These are phyloP conservation scores for Boletus rubescentipes DNA, from an alignment of 768 basidiomycete species.

Conservation along the genomic window DNA sequence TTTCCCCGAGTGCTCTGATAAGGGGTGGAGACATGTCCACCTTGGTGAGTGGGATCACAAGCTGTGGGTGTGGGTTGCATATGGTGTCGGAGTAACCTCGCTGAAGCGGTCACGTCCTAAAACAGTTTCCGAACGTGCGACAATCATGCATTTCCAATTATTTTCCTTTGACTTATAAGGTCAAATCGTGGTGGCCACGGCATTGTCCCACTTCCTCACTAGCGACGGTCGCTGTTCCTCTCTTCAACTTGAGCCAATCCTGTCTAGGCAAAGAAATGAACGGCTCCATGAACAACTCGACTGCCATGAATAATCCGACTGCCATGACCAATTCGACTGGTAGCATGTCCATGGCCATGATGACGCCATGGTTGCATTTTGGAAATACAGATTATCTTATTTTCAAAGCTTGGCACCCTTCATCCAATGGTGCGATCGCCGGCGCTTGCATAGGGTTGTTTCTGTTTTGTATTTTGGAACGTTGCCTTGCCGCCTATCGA, in stretches of 20 bases:
- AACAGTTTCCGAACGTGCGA: no score
- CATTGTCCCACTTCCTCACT: no score
- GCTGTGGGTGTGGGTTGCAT: no score
- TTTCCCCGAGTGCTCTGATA: conserved; percentile 8
- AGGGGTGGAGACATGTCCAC: neutral
- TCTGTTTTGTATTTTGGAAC: conserved; percentile 65
- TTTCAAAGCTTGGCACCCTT: conserved; percentile 69
- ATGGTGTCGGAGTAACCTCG: no score
- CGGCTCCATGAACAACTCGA: conserved; percentile 8
- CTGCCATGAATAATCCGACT: no score
- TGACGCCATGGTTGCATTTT: conserved; percentile 65
- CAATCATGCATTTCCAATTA: neutral
- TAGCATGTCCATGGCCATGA: conserved; percentile 44
- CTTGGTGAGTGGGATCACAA: neutral
- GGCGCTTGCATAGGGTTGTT: conserved; percentile 75
- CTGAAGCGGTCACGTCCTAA: no score
- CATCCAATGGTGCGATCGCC: conserved; percentile 64
- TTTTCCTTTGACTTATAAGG: neutral
- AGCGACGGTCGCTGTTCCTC: neutral
- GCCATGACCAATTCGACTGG: conserved; percentile 9
- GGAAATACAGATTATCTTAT: conserved; percentile 59
- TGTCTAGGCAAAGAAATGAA: neutral
- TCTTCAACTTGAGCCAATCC: neutral
- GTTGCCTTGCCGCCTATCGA: conserved; percentile 62
- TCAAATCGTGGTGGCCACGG: neutral